These are phyloP conservation scores for Neofusicoccum parvum DNA, from an alignment of 2,329 filamentous ascomycete species.

Conservation along the genomic window DNA sequence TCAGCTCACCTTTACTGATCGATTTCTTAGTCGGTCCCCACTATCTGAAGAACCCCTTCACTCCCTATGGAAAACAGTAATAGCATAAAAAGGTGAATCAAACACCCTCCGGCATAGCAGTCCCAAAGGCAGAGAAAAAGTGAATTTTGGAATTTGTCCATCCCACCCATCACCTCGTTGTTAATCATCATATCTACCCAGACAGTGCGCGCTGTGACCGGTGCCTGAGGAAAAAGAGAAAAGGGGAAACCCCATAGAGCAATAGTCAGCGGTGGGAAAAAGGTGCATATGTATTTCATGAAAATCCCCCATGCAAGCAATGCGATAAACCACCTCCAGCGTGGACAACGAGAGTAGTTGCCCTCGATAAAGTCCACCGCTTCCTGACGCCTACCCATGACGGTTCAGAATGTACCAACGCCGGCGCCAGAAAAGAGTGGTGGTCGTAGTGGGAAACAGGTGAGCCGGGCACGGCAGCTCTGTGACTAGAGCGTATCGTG, in stretches of 20 bases:
- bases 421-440: neutral
- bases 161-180: neutral
- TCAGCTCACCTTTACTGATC: no score
- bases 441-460: neutral
- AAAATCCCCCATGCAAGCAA: slow-evolving; percentile 4
- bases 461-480: neutral
- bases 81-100: no score
- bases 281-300: neutral
- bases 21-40: no score
- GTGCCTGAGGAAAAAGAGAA: neutral
- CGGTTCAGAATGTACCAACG: neutral
- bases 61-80: no score
- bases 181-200: neutral
- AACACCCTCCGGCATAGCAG: no score
- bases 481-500: neutral
- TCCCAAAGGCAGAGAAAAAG: neutral
- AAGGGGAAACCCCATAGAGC: neutral
- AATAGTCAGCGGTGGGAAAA: neutral
- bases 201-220: neutral
- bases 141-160: neutral
- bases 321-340: neutral
- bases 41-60: no score
- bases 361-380: neutral
- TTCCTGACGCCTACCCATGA: slow-evolving; percentile 8
- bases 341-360: neutral